A percentile compares a stretch with the other conserved stretches of the same genome.
These are phyloP conservation scores for Phaeosphaeria sp. DNA, from an alignment of 2,329 filamentous ascomycete genomes.

Conservation along the genomic window DNA sequence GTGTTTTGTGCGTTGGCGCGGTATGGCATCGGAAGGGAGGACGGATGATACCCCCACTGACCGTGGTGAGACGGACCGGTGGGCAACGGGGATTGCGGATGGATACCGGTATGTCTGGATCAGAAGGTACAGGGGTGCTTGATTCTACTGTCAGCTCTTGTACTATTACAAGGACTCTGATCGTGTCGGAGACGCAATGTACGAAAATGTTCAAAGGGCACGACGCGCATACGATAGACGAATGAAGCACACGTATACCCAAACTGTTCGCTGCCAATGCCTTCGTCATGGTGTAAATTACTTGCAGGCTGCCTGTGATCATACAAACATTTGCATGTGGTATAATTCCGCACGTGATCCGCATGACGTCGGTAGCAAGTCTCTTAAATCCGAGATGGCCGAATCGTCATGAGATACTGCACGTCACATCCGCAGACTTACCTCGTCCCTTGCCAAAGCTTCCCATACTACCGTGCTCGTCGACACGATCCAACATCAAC, in stretches of 20 bases:
- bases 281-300: background rate
- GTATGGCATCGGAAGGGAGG: slow-evolving; percentile 7
- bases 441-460: too few species aligned
- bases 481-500: background rate
- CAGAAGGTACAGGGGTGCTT: slow-evolving; percentile 6
- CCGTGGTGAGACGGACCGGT: slow-evolving; percentile 33
- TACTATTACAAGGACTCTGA: background rate
- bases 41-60: slow-evolving; percentile 28
- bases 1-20: slow-evolving; percentile 5
- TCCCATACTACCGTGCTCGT: too few species aligned
- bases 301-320: too few species aligned
- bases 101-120: slow-evolving; percentile 6
- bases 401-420: background rate
- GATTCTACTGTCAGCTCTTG: slow-evolving; percentile 1
- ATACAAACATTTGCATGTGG: background rate
- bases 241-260: slow-evolving; percentile 15
- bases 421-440: background rate
- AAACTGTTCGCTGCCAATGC: background rate
- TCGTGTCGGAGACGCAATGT: background rate
- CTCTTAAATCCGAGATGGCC: slow-evolving; percentile 21
- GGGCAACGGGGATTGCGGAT: slow-evolving; percentile 16
- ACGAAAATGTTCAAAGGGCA: slow-evolving; percentile 9
- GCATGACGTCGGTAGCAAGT: slow-evolving; percentile 32
- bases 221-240: slow-evolving; percentile 11
- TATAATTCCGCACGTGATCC: background rate